Evolutionary conservation across 768 basidiomycete genomes (phyloP), one percentile per base, ranked within the genome.

Genomic region (Boletus huronensis): DNA sequence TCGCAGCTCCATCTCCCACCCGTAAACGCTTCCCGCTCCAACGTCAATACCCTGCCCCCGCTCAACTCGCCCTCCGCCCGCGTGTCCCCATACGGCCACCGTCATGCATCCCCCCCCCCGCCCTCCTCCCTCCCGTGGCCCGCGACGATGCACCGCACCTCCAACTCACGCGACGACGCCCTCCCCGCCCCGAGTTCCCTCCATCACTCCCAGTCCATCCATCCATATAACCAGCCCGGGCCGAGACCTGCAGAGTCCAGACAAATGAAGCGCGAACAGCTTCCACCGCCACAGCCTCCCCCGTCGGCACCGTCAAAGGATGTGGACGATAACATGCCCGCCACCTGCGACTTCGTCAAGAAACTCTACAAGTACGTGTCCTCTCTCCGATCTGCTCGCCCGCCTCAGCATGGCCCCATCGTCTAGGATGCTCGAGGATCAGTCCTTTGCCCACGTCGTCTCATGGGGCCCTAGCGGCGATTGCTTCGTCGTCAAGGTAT

Each of bases 331-430:
- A 76, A 78, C 53, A 87, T 91, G 88, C 87, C 90, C 1, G 82
- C 87, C n/a, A 89, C 93, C 31, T 87, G 84, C 63, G 93, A 95
- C 72, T 96, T 96, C 68, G 93, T 95, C 60, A 94, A 94, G 77
- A 95, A 94, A 69, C 74, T 96, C 9, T 94, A 88, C 87, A 90
- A 88, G 93, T 93, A 41, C 57, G 81, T 73, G 1, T 44, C 25
- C 17, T 34, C 19, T 21, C 0, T 47, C 39, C 17, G n/a, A 47
- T 44, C 3, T 38, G 0, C 39, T 2, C 8, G 1, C n/a, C 6
- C 28, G 8, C 54, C 60, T 58, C 25, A 64, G 16, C 45, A 6
- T 13, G 6, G 41, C 53, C n/a, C 43, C 5, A 4, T n/a, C 29
- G 41, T 11, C 62, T 29, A 94, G 93, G 68, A 95, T 95, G 91